phyloP scores from a whole-genome alignment of 306 rosid genomes.

The Cicer bijugum region DNA sequence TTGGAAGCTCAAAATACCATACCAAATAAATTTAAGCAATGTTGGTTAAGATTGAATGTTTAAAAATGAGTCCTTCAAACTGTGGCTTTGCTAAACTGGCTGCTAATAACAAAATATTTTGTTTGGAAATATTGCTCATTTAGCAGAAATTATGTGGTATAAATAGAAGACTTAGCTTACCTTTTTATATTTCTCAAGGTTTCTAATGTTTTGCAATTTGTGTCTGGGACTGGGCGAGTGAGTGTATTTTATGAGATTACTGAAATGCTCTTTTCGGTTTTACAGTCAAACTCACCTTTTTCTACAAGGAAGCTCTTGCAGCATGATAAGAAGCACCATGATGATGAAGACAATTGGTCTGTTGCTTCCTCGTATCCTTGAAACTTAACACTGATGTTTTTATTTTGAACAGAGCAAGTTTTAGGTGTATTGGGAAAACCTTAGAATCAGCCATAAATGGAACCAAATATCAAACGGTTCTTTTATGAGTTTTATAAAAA shows the following conservation, averaged over 20 bases:
- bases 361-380: slow-evolving; percentile 91
- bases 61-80: slow-evolving; percentile 25
- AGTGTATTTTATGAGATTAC: slow-evolving; percentile 33
- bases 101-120: neutral
- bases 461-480: slow-evolving; percentile 1
- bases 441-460: slow-evolving; percentile 17
- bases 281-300: slow-evolving; percentile 76
- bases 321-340: slow-evolving; percentile 68
- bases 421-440: slow-evolving; percentile 33
- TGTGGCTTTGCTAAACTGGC: neutral
- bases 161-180: slow-evolving; percentile 23
- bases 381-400: slow-evolving; percentile 40
- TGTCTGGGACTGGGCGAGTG: neutral
- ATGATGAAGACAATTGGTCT: slow-evolving; percentile 87
- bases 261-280: slow-evolving; percentile 32
- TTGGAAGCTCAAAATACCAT: slow-evolving; percentile 18
- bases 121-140: slow-evolving; percentile 34
- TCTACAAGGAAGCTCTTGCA: slow-evolving; percentile 58
- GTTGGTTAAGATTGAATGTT: slow-evolving; percentile 32
- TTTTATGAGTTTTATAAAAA: slow-evolving; percentile 18
- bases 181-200: slow-evolving; percentile 19
- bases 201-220: slow-evolving; percentile 19
- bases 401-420: slow-evolving; percentile 31
- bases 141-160: slow-evolving; percentile 20
- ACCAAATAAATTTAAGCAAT: slow-evolving; percentile 33